Evolutionary conservation across 352 stramenopile species (phyloP), one percentile per base, ranked within the genome.

Genomic region (Globisporangium sylvaticum): DNA sequence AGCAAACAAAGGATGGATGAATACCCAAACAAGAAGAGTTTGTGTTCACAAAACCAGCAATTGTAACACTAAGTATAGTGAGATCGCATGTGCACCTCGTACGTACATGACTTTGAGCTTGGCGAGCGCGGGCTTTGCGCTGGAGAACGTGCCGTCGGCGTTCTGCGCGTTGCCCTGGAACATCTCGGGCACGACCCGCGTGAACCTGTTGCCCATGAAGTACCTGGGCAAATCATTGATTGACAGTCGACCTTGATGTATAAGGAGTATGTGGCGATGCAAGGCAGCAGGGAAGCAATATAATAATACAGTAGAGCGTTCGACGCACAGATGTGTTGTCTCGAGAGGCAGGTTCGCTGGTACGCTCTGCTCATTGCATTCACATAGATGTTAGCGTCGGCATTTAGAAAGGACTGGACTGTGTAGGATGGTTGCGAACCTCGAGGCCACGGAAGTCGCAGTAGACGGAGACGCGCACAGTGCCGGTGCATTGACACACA

Each of bases 41-140:
- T n/a, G n/a, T n/a, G n/a, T n/a, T n/a, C n/a, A n/a, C n/a, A n/a
- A n/a, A n/a, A n/a, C n/a, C n/a, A n/a, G n/a, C n/a, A n/a, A n/a
- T n/a, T n/a, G n/a, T n/a, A n/a, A n/a, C n/a, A n/a, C n/a, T n/a
- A n/a, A n/a, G n/a, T n/a, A n/a, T n/a, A n/a, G n/a, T n/a, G n/a
- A n/a, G n/a, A 42, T 42, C 9, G 14, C 55, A 62, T 39, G 52
- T 50, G 5, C 18, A 14, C 0, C 22, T 25, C 32, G n/a, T 18
- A 69, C 77, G 63, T 67, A 91, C 86, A 94, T 89, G 68, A 91
- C 83, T 74, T 81, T 80, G 65, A 92, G 81, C 57, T 87, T 76
- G 14, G 73, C 64, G 34, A 94, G 76, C 12, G 80, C 32, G 12
- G 73, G 63, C 54, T 83, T 87, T 22, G 78, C 50, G 2, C 62